These are phyloP conservation scores for Artemisia argyi DNA, from an alignment of 129 eudicot genomes.

Conservation along the genomic window DNA sequence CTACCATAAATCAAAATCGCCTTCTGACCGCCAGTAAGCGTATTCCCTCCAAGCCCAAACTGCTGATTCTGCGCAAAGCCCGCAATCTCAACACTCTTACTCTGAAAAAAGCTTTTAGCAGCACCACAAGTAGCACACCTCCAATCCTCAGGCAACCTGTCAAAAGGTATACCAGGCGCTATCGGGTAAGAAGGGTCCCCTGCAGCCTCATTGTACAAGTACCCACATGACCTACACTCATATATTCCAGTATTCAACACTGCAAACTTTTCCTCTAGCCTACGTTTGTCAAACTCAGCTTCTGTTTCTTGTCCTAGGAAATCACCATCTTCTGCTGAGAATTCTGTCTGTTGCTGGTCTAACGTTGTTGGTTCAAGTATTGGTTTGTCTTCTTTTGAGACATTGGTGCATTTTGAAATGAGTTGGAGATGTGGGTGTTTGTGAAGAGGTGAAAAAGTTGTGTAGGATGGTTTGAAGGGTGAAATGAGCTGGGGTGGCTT, in stretches of 20 bases:
- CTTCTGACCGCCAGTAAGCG: constrained; percentile 92
- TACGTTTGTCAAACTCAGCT: constrained; percentile 43
- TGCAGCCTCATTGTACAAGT: constrained; percentile 60
- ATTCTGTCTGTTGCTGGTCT: background rate
- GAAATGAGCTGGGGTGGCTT: constrained; percentile 42
- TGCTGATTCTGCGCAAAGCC: constrained; percentile 97
- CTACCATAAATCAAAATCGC: constrained; percentile 81
- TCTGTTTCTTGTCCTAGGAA: background rate
- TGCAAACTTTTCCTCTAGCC: constrained; percentile 90
- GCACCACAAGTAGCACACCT: constrained; percentile 99
- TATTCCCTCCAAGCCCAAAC: constrained; percentile 86
- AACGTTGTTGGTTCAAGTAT: constrained; percentile 29
- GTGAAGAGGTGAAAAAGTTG: constrained; percentile 25
- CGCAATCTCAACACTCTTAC: constrained; percentile 96
- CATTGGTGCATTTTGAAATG: constrained; percentile 52
- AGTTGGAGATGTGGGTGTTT: constrained; percentile 37
- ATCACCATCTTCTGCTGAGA: background rate
- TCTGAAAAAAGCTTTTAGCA: constrained; percentile 81
- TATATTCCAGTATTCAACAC: constrained; percentile 82
- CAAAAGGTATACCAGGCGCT: constrained; percentile 85
- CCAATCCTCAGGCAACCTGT: constrained; percentile 88
- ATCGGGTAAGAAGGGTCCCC: constrained; percentile 90
- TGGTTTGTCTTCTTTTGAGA: constrained; percentile 84
- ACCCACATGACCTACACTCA: constrained; percentile 94
- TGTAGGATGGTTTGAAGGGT: constrained; percentile 32